Base-by-base conservation (phyloP, 2,329 filamentous ascomycete genomes). In the Dactylellina drechsleri region DNA sequence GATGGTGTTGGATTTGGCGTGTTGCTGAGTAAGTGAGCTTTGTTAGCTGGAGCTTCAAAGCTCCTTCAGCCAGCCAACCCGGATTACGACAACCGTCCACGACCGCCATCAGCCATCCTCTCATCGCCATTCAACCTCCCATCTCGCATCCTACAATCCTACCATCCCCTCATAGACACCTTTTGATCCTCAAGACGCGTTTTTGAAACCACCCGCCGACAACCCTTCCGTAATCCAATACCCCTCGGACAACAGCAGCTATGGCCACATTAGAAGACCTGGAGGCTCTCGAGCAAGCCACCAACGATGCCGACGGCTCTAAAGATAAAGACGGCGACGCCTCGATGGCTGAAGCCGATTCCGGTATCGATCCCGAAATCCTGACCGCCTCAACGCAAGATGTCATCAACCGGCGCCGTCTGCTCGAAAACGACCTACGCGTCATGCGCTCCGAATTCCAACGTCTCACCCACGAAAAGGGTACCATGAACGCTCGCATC, bases 391-490 rank as follows among this genome's bases (percentile, higher is more conserved):
- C 91, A 85, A 98, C 95, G 85, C 89, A 92, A 85, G 95, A 99
- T 84, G 96, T 99, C 80, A 86, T 92, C 80, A 96, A 93, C 80
- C 89, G 95, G 83, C 91, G 90, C 85, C 90, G 93, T 81, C 87
- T 99, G 81, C 86, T 99, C 78, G 95, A 99, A 84, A 99, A 99
- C 83, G 95, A 99, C 83, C 91, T 95, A 80, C 88, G 95, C 80
- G 98, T 99, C 84, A 98, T 99, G 93, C 94, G 91, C 86, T 97
- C 93, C 86, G 95, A 99, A 83, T 93, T 89, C 80, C 93, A 97
- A 82, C 90, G 95, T 79, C 86, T 99, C 84, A 91, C 91, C 80
- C 95, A 99, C 81, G 95, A 99, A 84, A 97, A 97, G 85, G 89
- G 91, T 58, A 90, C 92, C 57, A 99, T 99, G 95, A 89, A 90